phyloP scores from a whole-genome alignment of 306 rosid genomes.

The cucumber (Cucumis sativus) region Cucumber_9930_V3 NC_026658.2:1834001-1834500 shows the following conservation, averaged over 20 bases:
- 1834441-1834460: neutral
- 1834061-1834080: neutral
- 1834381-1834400: constrained; percentile 50
- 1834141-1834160: too few relatives aligned
- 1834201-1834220: too few relatives aligned
- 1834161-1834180: too few relatives aligned
- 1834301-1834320: neutral
- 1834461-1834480: neutral
- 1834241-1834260: too few relatives aligned
- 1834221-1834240: too few relatives aligned
- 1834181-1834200: too few relatives aligned
- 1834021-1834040: neutral
- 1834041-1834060: neutral
- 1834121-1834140: too few relatives aligned
- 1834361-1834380: constrained; percentile 64
- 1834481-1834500: neutral
- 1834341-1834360: neutral
- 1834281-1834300: neutral
- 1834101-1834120: too few relatives aligned
- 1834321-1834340: neutral
- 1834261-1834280: too few relatives aligned
- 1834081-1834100: too few relatives aligned
- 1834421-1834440: constrained; percentile 64
- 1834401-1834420: constrained; percentile 69
- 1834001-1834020: neutral